A percentile compares a stretch with the other conserved stretches of the same genome.
phyloP scores from a whole-genome alignment of 75 land plant species.

The Pinus tabuliformis region DNA sequence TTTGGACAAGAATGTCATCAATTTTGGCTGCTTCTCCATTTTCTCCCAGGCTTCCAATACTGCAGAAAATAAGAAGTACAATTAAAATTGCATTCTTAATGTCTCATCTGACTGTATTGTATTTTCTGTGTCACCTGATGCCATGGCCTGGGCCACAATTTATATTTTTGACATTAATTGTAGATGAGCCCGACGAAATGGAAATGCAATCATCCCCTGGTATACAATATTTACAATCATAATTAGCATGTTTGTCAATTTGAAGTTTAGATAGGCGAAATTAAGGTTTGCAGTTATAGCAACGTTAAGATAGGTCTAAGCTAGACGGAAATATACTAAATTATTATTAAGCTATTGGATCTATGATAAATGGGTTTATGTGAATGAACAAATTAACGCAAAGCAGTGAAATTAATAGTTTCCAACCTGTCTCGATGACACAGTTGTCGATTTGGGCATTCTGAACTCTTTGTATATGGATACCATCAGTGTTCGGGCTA shows the following conservation, averaged over 20 bases:
- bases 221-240: background rate
- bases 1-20: no score
- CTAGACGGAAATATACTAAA: no score
- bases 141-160: conserved; percentile 67
- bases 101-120: background rate
- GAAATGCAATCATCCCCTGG: conserved; percentile 61
- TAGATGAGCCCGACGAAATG: conserved; percentile 20
- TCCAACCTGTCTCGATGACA: conserved; percentile 20
- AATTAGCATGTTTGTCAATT: no score
- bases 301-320: no score
- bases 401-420: no score
- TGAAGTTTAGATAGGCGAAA: no score
- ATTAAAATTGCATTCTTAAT: background rate
- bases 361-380: no score
- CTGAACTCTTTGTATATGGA: conserved; percentile 22
- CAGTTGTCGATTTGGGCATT: conserved; percentile 10
- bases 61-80: background rate
- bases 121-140: conserved; percentile 25
- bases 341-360: no score
- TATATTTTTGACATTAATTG: conserved; percentile 21
- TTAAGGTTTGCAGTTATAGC: no score
- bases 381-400: no score
- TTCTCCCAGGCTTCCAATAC: no score
- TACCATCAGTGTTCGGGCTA: conserved; percentile 61
- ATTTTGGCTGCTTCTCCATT: no score